phyloP scores from a whole-genome alignment of 805 yeast genomes.

The Yamadazyma insecticola region DNA sequence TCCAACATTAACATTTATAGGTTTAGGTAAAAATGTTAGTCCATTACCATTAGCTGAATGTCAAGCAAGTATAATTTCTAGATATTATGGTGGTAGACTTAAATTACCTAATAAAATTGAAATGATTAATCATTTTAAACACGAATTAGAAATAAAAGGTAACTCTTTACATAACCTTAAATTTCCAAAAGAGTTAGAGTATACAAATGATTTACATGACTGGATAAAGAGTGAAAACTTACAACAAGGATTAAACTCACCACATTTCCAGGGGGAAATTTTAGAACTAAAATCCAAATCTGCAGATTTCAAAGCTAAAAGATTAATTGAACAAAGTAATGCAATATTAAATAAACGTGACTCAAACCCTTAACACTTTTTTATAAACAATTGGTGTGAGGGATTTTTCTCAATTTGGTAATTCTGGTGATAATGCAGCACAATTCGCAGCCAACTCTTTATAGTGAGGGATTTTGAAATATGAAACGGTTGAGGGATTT shows the following conservation, averaged over 20 bases:
- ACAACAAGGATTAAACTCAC: conserved; percentile 7
- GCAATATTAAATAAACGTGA: conserved; percentile 1
- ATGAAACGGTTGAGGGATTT: too few species aligned
- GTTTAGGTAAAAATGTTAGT: conserved; percentile 41
- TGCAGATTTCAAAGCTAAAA: conserved; percentile 5
- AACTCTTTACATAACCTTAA: conserved; percentile 36
- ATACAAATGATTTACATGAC: conserved; percentile 39
- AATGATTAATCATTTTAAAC: conserved; percentile 28
- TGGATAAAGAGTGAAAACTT: conserved; percentile 2
- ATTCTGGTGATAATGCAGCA: too few species aligned
- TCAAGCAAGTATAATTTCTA: conserved; percentile 42
- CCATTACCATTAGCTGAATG: conserved; percentile 50
- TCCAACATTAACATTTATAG: conserved; percentile 40
- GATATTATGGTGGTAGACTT: conserved; percentile 39
- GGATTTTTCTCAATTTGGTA: too few species aligned
- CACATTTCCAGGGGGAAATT: conserved; percentile 8
- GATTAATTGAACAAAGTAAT: conserved; percentile 6
- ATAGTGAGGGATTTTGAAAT: too few species aligned
- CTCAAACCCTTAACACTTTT: too few species aligned
- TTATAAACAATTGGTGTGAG: too few species aligned
- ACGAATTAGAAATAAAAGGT: conserved; percentile 23
- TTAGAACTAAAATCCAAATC: conserved; percentile 4
- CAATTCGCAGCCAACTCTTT: too few species aligned
- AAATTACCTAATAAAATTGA: conserved; percentile 33
- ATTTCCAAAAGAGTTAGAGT: conserved; percentile 57